These are phyloP conservation scores for Kalaharituber pfeilii DNA, from an alignment of 2,329 filamentous ascomycete species.

Conservation along the genomic window DNA sequence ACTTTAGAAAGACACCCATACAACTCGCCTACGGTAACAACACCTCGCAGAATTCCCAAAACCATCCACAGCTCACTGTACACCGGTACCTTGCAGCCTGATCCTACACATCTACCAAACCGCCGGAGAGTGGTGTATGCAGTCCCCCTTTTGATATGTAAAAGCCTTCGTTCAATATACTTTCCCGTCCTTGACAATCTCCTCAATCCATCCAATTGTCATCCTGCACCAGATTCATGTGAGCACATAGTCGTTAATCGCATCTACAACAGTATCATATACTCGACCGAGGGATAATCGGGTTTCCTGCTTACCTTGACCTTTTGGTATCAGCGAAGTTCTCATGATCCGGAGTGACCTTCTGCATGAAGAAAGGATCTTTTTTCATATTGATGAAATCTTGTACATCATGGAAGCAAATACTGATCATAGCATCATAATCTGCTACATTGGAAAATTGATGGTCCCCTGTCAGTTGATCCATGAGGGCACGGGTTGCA, in stretches of 20 bases:
- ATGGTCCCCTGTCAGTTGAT: constrained; percentile 28
- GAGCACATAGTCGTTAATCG: constrained; percentile 1
- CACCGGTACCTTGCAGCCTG: no score
- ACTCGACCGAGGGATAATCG: no score
- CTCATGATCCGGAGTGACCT: constrained; percentile 32
- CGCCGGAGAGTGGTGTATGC: no score
- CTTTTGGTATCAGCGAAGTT: constrained; percentile 35
- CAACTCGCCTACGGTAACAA: no score
- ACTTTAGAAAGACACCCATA: no score
- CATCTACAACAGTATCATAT: background rate
- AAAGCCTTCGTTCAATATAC: no score
- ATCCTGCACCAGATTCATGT: no score
- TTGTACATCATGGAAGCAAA: constrained; percentile 31
- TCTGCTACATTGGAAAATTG: constrained; percentile 36
- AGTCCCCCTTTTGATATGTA: no score
- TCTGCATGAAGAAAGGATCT: constrained; percentile 34
- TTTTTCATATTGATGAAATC: constrained; percentile 34
- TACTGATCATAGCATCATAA: constrained; percentile 36
- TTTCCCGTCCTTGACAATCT: constrained; percentile 29
- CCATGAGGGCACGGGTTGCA: constrained; percentile 29
- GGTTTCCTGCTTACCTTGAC: constrained; percentile 27
- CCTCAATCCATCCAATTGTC: constrained; percentile 33
- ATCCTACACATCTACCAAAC: no score
- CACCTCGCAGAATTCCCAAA: no score
- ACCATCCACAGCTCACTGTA: no score